Evolutionary conservation across 257 asterid species (phyloP), one percentile per base, ranked within the genome.

Genomic region (Galeopsis tetrahit): DNA sequence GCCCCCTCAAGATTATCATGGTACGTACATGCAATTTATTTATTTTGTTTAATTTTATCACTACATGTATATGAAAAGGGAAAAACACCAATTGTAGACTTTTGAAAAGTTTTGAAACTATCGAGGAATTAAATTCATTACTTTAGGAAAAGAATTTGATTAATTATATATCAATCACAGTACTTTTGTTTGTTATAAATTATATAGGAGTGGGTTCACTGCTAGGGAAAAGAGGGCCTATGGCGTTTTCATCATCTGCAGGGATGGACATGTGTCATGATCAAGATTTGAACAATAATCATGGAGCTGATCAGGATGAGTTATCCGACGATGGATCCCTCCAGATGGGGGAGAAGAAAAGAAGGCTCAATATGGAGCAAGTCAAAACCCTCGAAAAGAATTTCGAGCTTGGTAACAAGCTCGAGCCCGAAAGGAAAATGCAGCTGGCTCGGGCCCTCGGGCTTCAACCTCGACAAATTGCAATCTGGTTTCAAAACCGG

Each of bases 371-470:
- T 77, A 87, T 79, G 79, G 92, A 87, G 83, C 90, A 85, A 63
- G 92, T 85, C 63, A 85, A 68, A 52, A 83, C 84, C 13, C 77
- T 85, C 1, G 92, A 87, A 57, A 87, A 81, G 63, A 83, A 79
- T 49, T 85, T 85, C 32, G 92, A 87, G 74, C 80, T 81, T 2
- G 90, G 85, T 0, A 87, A 81, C 68, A 85, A 87, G 76, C 86
- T 85, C 1, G 88, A 85, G 85, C 88, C 88, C 55, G 92, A 87
- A 55, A 77, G 92, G 43, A 84, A 86, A 70, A 78, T 82, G 84
- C 88, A 86, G 82, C 85, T 86, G 75, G 90, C 90, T 0, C 81
- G 90, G 44, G 88, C 90, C 63, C 88, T 86, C 15, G 88, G 90
- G 73, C 85, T 86, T 9, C 90, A 85, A 78, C 90, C 90, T 2